Conservation (phyloP, 2,329 filamentous ascomycete genomes). For the Trichoderma sp. region DNA sequence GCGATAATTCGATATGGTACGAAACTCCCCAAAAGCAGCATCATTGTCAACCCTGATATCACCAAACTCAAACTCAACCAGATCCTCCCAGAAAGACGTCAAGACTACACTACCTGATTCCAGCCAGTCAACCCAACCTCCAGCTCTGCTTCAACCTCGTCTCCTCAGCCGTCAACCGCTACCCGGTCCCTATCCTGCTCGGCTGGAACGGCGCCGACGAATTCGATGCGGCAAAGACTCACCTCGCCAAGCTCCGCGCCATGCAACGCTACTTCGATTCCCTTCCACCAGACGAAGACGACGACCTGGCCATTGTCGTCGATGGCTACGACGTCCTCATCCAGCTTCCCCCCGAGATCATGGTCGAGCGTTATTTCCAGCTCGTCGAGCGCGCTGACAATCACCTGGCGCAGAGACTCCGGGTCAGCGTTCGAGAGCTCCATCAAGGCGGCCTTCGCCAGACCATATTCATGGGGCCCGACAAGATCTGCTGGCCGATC, state of each 20-base stretch:
- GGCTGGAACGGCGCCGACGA: slow-evolving; percentile 44
- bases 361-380: slow-evolving; percentile 64
- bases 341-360: slow-evolving; percentile 64
- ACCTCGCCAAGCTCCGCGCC: slow-evolving; percentile 46
- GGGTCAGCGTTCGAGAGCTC: slow-evolving; percentile 41
- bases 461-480: slow-evolving; percentile 49
- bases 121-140: slow-evolving; percentile 43
- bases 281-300: slow-evolving; percentile 41
- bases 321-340: slow-evolving; percentile 67
- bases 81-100: slow-evolving; percentile 32
- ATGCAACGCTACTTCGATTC: slow-evolving; percentile 42
- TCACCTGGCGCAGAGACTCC: slow-evolving; percentile 54
- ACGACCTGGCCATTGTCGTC: slow-evolving; percentile 65
- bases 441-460: slow-evolving; percentile 40
- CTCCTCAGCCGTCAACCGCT: slow-evolving; percentile 44
- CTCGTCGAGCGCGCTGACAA: slow-evolving; percentile 56
- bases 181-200: slow-evolving; percentile 44
- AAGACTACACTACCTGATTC: slow-evolving; percentile 44
- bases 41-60: not conserved
- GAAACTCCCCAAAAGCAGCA: not conserved
- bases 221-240: slow-evolving; percentile 41
- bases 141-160: slow-evolving; percentile 45
- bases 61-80: not conserved
- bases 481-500: slow-evolving; percentile 50
- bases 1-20: slow-evolving; percentile 9